phyloP scores from a whole-genome alignment of 2,329 filamentous ascomycete genomes.

The Aureobasidium vineae region DNA sequence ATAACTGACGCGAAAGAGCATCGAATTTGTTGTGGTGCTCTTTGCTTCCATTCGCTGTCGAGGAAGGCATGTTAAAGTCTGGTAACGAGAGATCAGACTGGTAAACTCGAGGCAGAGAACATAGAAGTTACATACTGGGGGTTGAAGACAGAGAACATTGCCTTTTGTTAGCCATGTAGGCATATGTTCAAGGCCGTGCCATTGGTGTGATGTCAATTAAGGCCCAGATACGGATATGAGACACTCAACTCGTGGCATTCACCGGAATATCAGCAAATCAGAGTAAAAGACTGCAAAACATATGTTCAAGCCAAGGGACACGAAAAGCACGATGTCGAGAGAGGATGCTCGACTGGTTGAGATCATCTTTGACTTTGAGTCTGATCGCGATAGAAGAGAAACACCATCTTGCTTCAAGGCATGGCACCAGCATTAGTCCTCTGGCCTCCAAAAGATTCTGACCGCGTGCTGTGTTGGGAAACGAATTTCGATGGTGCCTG shows the following conservation, averaged over 20 bases:
- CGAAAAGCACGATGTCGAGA: not conserved
- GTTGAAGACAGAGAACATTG: not conserved
- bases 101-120: not conserved
- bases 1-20: conserved; percentile 1
- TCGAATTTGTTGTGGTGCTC: not conserved
- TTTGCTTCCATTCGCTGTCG: not conserved
- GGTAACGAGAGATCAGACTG: not conserved
- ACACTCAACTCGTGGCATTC: not conserved
- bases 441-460: not conserved
- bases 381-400: too few relatives aligned
- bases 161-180: conserved; percentile 1
- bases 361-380: not conserved
- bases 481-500: not conserved
- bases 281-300: not conserved
- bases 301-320: not conserved
- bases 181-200: not conserved
- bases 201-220: not conserved
- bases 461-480: not conserved
- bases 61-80: not conserved
- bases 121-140: not conserved
- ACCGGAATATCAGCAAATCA: not conserved
- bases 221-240: not conserved
- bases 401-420: too few relatives aligned
- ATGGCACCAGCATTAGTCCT: too few relatives aligned
- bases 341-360: not conserved